phyloP scores from a whole-genome alignment of 805 yeast species.

The Saturnispora sekii region DNA sequence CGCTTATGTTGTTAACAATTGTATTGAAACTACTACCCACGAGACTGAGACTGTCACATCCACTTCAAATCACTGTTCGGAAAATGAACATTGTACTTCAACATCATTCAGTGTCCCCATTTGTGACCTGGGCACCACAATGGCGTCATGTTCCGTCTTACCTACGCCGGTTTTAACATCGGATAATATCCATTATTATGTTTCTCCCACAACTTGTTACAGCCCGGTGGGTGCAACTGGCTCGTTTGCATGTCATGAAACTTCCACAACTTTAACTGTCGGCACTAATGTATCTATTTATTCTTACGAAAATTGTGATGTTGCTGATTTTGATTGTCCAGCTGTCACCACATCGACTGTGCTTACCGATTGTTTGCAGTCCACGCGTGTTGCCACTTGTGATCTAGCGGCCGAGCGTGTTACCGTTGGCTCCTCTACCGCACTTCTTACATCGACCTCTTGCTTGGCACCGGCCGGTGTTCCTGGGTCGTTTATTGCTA shows the following conservation, averaged over 20 bases:
- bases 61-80: slow-evolving; percentile 12
- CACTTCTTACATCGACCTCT: neutral
- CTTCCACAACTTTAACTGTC: slow-evolving; percentile 9
- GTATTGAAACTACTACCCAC: neutral
- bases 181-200: slow-evolving; percentile 3
- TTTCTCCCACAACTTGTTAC: slow-evolving; percentile 13
- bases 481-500: too few relatives aligned
- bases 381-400: neutral
- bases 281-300: neutral
- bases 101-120: slow-evolving; percentile 11
- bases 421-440: neutral
- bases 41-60: slow-evolving; percentile 7
- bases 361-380: slow-evolving; percentile 6
- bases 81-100: slow-evolving; percentile 11
- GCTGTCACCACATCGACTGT: neutral
- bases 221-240: slow-evolving; percentile 12
- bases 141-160: slow-evolving; percentile 10
- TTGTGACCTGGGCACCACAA: slow-evolving; percentile 5
- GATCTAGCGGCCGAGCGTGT: neutral
- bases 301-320: slow-evolving; percentile 12
- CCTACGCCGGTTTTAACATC: slow-evolving; percentile 5
- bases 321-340: slow-evolving; percentile 9
- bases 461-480: neutral
- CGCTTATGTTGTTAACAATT: neutral
- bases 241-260: slow-evolving; percentile 11